A percentile compares a stretch with the other conserved stretches of the same genome.
These are phyloP conservation scores for Beauveria rudraprayagi DNA, from an alignment of 2,329 filamentous ascomycete genomes.

Conservation along the genomic window DNA sequence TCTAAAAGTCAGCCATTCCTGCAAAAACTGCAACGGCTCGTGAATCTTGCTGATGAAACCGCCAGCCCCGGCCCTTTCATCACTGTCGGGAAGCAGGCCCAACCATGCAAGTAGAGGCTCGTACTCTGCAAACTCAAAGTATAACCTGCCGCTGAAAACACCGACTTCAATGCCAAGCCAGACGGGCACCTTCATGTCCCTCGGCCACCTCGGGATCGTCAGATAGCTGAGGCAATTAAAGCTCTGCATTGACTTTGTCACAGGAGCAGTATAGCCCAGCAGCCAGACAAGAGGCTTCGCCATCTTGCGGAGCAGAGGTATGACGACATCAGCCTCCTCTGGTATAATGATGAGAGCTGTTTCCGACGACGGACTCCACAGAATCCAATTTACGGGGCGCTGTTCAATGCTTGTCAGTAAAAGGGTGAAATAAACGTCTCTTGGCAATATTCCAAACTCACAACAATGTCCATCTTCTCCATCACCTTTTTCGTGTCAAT, in stretches of 20 bases:
- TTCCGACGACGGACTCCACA: slow-evolving; percentile 41
- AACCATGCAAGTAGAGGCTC: slow-evolving; percentile 24
- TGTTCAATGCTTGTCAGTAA: slow-evolving; percentile 18
- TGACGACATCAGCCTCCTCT: slow-evolving; percentile 52
- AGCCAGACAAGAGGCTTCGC: slow-evolving; percentile 31
- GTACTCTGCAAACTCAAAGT: slow-evolving; percentile 46
- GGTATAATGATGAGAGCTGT: slow-evolving; percentile 51
- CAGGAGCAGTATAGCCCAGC: slow-evolving; percentile 50
- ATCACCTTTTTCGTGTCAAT: neutral
- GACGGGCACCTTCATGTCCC: slow-evolving; percentile 31
- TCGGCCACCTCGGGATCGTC: slow-evolving; percentile 38
- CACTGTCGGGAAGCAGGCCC: slow-evolving; percentile 17
- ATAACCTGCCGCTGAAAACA: slow-evolving; percentile 52
- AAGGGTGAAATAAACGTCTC: neutral
- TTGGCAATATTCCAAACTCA: neutral
- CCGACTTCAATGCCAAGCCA: slow-evolving; percentile 54
- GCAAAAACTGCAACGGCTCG: slow-evolving; percentile 34
- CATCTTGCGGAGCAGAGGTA: slow-evolving; percentile 32
- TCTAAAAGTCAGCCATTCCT: slow-evolving; percentile 46
- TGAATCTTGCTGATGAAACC: neutral
- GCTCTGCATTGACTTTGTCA: slow-evolving; percentile 50
- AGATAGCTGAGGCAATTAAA: slow-evolving; percentile 50
- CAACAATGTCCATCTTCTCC: neutral
- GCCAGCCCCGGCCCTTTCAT: neutral
- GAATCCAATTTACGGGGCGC: slow-evolving; percentile 51